Conservation (phyloP, 805 yeast genomes). For the Osmozyma mogii region DNA sequence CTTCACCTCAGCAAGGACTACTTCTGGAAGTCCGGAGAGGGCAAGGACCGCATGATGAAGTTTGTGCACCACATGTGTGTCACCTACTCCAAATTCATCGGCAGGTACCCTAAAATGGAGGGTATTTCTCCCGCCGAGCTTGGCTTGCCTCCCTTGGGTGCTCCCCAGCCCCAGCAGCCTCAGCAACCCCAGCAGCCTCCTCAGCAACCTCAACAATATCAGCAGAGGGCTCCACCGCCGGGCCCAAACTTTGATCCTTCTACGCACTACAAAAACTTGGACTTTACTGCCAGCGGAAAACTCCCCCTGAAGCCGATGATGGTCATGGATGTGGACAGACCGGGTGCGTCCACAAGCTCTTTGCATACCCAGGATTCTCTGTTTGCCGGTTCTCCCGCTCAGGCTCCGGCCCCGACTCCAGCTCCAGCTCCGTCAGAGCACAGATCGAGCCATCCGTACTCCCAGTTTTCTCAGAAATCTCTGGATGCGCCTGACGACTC, state of each 20-base stretch:
- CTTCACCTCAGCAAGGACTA: conserved; percentile 67
- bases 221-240: no score
- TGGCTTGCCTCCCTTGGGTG: conserved; percentile 18
- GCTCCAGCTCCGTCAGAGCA: conserved; percentile 1
- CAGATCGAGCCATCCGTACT: neutral
- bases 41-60: conserved; percentile 24
- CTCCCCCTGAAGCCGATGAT: conserved; percentile 37
- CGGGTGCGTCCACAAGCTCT: conserved; percentile 5
- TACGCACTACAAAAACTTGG: conserved; percentile 28
- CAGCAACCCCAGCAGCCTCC: neutral
- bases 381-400: no score
- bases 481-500: conserved; percentile 5
- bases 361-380: neutral
- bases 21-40: conserved; percentile 56
- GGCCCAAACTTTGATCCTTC: no score
- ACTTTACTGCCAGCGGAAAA: conserved; percentile 35
- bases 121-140: conserved; percentile 29
- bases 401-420: conserved; percentile 1
- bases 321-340: conserved; percentile 24
- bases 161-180: conserved; percentile 1
- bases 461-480: neutral
- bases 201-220: conserved; percentile 1
- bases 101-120: conserved; percentile 28
- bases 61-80: conserved; percentile 27
- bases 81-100: conserved; percentile 26